These are phyloP conservation scores for Sanghuangporus sanghuang DNA, from an alignment of 1,284 basidiomycete genomes.

Conservation along the genomic window DNA sequence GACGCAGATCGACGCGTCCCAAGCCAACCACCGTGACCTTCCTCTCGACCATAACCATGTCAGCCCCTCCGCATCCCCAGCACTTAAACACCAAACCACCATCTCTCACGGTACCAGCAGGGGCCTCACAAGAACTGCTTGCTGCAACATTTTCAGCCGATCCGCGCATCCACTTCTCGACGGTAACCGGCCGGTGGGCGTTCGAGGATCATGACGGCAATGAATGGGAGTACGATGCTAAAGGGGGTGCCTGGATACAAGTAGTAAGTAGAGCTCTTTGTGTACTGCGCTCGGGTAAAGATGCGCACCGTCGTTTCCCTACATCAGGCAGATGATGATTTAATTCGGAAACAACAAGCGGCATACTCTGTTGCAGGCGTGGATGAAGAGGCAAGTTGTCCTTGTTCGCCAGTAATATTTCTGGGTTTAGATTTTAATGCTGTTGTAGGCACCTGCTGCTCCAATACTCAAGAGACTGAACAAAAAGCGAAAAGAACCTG, in stretches of 20 bases:
- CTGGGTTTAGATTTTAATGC: slow-evolving; percentile 15
- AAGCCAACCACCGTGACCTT: background rate
- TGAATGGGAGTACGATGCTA: slow-evolving; percentile 84
- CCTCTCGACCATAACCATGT: slow-evolving; percentile 3
- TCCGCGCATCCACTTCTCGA: slow-evolving; percentile 77
- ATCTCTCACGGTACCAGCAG: slow-evolving; percentile 32
- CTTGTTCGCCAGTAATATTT: background rate
- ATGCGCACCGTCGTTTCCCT: slow-evolving; percentile 17
- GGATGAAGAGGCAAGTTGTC: slow-evolving; percentile 77
- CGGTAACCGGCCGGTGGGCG: slow-evolving; percentile 73
- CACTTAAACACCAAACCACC: background rate
- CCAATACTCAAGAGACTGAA: slow-evolving; percentile 74
- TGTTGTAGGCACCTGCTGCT: slow-evolving; percentile 68
- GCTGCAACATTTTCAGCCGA: slow-evolving; percentile 70
- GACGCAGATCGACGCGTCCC: slow-evolving; percentile 3
- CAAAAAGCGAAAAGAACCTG: slow-evolving; percentile 78
- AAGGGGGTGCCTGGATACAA: slow-evolving; percentile 75
- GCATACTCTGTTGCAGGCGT: slow-evolving; percentile 88
- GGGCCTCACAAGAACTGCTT: slow-evolving; percentile 48
- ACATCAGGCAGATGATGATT: slow-evolving; percentile 71
- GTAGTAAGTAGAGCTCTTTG: slow-evolving; percentile 50
- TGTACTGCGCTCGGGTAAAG: background rate
- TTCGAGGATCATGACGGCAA: slow-evolving; percentile 85
- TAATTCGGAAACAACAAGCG: slow-evolving; percentile 82
- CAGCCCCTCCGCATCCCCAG: background rate